phyloP scores from a whole-genome alignment of 495 filamentous ascomycete genomes.

The Lasiosphaeria miniovina region DNA sequence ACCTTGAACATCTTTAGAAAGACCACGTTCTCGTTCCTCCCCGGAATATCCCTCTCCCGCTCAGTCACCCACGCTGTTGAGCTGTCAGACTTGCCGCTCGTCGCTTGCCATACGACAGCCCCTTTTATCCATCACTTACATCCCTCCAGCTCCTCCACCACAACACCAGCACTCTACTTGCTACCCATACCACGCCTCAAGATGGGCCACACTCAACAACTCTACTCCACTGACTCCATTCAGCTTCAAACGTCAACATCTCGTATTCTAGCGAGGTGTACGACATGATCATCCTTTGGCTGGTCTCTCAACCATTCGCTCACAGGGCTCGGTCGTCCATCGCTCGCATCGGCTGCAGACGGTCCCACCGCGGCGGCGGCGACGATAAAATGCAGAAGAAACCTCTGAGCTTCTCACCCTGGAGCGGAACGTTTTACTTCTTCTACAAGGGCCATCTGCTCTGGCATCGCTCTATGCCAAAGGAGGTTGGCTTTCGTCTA shows the following conservation, averaged over 20 bases:
- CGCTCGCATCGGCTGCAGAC: slow-evolving; percentile 21
- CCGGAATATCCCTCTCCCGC: not conserved
- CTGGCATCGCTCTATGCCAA: slow-evolving; percentile 21
- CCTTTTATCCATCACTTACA: not conserved
- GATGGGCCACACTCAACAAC: not conserved
- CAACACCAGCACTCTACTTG: too few species aligned
- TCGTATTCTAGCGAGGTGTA: slow-evolving; percentile 30
- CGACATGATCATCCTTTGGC: slow-evolving; percentile 29
- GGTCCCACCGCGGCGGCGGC: slow-evolving; percentile 7
- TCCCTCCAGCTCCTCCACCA: not conserved
- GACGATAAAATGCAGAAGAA: slow-evolving; percentile 24
- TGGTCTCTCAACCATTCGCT: slow-evolving; percentile 26
- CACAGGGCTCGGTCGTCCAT: slow-evolving; percentile 22
- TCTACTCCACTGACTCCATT: not conserved
- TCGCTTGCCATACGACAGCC: not conserved
- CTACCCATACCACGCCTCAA: not conserved
- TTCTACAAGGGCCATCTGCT: slow-evolving; percentile 27
- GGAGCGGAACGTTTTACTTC: slow-evolving; percentile 28
- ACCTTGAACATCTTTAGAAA: not conserved
- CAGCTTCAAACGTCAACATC: slow-evolving; percentile 29
- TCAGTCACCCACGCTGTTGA: not conserved
- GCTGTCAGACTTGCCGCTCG: not conserved
- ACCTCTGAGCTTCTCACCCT: slow-evolving; percentile 29
- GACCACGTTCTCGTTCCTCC: not conserved
- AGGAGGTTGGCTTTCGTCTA: slow-evolving; percentile 15